A percentile compares a stretch with the other conserved stretches of the same genome.
Evolutionary conservation across 768 basidiomycete species (phyloP).

Genomic region (Leccinellum rugosiceps): DNA sequence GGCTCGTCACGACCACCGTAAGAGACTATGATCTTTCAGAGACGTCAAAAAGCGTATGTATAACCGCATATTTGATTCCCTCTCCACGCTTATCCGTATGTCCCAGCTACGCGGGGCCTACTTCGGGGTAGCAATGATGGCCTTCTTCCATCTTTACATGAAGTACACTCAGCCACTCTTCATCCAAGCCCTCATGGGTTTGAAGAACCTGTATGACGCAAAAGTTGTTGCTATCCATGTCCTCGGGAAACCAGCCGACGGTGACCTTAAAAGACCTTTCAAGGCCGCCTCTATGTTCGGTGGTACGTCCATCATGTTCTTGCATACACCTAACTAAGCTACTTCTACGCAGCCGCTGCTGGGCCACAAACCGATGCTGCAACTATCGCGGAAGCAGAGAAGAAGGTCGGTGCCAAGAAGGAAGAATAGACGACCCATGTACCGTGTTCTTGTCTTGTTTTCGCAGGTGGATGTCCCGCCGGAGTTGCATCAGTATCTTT

Average conservation of each 20-base stretch:
- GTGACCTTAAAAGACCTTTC: conserved; percentile 89
- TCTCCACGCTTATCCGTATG: background rate
- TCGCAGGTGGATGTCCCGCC: conserved; percentile 17
- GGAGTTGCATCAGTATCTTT: conserved; percentile 7
- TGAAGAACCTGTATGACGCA: conserved; percentile 87
- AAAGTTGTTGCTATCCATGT: conserved; percentile 82
- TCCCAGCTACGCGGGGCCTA: conserved; percentile 60
- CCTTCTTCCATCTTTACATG: conserved; percentile 90
- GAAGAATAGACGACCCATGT: conserved; percentile 49
- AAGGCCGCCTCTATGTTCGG: conserved; percentile 75
- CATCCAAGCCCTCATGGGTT: conserved; percentile 92
- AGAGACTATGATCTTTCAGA: conserved; percentile 92
- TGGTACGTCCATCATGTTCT: conserved; percentile 36
- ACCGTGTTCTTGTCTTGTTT: conserved; percentile 13
- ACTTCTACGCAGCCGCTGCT: conserved; percentile 38
- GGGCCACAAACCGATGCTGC: conserved; percentile 86
- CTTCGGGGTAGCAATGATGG: conserved; percentile 84
- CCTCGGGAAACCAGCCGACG: conserved; percentile 73
- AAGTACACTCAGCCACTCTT: conserved; percentile 96
- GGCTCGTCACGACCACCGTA: conserved; percentile 86
- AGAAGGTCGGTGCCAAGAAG: conserved; percentile 77
- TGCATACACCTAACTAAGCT: background rate
- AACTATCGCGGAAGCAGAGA: conserved; percentile 85
- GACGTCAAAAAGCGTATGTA: conserved; percentile 71
- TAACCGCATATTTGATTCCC: conserved; percentile 22